These are phyloP conservation scores for Pelagomonas calceolata DNA, from an alignment of 108 stramenopile species.

Conservation along the genomic window DNA sequence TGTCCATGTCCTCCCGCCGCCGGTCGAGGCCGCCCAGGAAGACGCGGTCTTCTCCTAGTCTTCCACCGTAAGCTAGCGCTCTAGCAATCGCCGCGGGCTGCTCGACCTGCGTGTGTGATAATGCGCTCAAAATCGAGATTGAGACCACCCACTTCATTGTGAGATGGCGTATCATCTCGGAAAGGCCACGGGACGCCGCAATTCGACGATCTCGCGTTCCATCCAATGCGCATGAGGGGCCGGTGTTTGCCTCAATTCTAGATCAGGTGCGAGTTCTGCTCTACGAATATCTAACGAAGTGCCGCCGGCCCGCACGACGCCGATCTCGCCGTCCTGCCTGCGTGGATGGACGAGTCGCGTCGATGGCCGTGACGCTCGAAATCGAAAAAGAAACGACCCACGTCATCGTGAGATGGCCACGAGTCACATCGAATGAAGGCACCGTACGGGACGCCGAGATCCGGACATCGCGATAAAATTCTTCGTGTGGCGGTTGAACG, in stretches of 20 bases:
- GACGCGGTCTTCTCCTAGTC: constrained; percentile 53
- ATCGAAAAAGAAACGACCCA: too few species aligned
- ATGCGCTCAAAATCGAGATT: neutral
- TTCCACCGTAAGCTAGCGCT: constrained; percentile 76
- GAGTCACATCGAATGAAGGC: too few species aligned
- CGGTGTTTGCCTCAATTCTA: constrained; percentile 77
- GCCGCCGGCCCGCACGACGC: constrained; percentile 7
- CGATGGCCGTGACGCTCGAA: too few species aligned
- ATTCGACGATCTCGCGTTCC: constrained; percentile 55
- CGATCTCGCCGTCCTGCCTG: constrained; percentile 75
- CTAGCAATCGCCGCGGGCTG: constrained; percentile 93
- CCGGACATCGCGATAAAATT: constrained; percentile 95
- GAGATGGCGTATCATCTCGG: neutral
- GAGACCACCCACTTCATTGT: neutral
- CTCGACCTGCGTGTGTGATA: constrained; percentile 52
- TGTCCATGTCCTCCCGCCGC: constrained; percentile 43
- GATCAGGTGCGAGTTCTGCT: constrained; percentile 54
- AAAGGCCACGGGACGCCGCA: neutral
- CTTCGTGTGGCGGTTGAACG: constrained; percentile 94
- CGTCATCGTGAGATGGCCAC: too few species aligned
- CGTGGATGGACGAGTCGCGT: too few species aligned
- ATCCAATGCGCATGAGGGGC: constrained; percentile 95
- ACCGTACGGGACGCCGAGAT: too few species aligned
- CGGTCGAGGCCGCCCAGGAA: constrained; percentile 75
- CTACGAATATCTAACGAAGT: neutral